A percentile compares a stretch with the other conserved stretches of the same genome.
Evolutionary conservation across 73 alveolate species (phyloP).

Genomic region (Stentor coeruleus): DNA sequence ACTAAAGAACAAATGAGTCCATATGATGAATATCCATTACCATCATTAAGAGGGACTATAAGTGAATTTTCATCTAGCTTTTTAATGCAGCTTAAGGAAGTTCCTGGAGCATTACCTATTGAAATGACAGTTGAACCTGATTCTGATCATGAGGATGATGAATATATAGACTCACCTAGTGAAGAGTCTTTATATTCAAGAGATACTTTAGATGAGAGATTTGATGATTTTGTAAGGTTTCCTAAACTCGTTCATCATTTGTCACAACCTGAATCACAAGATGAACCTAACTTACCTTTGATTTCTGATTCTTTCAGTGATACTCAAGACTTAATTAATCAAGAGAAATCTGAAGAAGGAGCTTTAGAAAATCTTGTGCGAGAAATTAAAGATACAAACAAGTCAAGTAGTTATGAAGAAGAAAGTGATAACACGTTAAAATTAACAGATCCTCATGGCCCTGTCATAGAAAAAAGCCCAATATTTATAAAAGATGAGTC

Average conservation of each 20-base stretch:
- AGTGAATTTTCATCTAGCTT: background rate
- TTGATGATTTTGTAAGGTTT: background rate
- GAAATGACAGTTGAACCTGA: background rate
- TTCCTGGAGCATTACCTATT: background rate
- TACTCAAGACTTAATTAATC: too few species aligned
- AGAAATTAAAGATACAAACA: background rate
- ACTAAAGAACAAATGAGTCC: too few species aligned
- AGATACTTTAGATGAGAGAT: background rate
- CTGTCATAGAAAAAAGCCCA: background rate
- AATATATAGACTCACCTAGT: background rate
- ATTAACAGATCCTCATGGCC: background rate
- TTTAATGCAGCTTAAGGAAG: background rate
- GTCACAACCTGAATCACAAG: background rate
- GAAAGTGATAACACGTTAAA: background rate
- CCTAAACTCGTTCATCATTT: background rate
- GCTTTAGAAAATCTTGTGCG: background rate
- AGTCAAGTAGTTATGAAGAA: background rate
- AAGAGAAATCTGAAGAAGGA: background rate
- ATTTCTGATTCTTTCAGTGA: background rate
- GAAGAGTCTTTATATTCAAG: background rate
- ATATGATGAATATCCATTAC: too few species aligned
- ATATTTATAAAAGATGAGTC: background rate
- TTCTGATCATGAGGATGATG: background rate
- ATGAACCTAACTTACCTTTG: background rate
- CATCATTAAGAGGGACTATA: background rate